Evolutionary conservation across 345 rosid species (phyloP).

Genomic region (Citrus cavaleriei): DNA sequence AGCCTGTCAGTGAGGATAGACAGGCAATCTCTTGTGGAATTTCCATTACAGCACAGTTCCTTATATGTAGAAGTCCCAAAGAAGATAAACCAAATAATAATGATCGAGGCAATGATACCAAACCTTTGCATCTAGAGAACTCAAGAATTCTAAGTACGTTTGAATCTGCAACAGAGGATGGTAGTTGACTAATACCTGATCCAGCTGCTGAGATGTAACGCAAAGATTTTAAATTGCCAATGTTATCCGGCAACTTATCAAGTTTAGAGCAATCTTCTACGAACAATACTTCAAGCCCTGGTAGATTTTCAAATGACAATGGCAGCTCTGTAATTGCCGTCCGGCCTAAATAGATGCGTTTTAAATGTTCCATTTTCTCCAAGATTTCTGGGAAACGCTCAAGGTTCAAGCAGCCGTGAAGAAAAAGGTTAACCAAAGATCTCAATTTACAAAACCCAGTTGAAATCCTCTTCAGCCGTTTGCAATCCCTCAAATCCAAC

Average conservation of each 20-base stretch:
- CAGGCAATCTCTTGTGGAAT: no score
- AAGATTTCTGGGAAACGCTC: not conserved
- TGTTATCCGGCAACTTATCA: not conserved
- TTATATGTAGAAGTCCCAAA: fast-evolving
- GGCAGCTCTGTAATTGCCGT: not conserved
- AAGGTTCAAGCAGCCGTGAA: not conserved
- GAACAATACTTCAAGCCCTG: not conserved
- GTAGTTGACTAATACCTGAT: not conserved
- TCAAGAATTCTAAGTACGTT: fast-evolving
- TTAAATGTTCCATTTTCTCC: not conserved
- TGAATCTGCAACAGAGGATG: not conserved
- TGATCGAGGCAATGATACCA: not conserved
- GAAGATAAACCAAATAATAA: not conserved
- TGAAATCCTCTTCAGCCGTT: not conserved
- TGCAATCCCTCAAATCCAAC: fast-evolving
- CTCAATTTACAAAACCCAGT: not conserved
- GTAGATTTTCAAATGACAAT: no score
- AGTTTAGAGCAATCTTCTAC: not conserved
- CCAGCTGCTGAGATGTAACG: not conserved
- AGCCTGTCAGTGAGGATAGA: no score
- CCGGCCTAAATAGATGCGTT: fast-evolving
- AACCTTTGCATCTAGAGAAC: not conserved
- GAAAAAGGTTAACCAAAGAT: fast-evolving
- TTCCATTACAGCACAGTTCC: no score
- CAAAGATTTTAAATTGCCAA: not conserved